Percentiles rank a stretch among this genome's conserved stretches.
phyloP scores from a whole-genome alignment of 2,329 filamentous ascomycete species.

The Colletotrichum trifolii region DNA sequence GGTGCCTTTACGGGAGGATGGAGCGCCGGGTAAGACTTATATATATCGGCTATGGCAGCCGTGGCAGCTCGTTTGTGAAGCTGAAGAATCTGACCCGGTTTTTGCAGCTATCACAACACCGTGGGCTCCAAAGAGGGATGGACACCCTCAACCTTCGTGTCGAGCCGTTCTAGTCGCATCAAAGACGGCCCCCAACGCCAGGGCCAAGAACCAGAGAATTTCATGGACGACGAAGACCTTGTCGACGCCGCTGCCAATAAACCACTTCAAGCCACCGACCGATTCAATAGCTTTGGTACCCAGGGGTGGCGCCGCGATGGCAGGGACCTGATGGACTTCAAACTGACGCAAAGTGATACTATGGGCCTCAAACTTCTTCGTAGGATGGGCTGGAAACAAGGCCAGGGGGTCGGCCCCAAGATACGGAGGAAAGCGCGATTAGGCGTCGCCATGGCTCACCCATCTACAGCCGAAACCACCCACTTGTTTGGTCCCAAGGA shows the following conservation, averaged over 20 bases:
- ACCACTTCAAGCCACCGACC: constrained; percentile 76
- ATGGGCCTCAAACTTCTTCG: constrained; percentile 88
- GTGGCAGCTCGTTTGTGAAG: constrained; percentile 37
- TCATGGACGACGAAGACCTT: constrained; percentile 98
- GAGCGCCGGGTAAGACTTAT: constrained; percentile 82
- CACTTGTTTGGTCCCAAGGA: constrained; percentile 91
- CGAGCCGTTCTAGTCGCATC: constrained; percentile 82
- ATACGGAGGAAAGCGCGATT: constrained; percentile 79
- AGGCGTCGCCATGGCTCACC: constrained; percentile 55
- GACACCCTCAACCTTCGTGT: constrained; percentile 92
- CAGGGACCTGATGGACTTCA: constrained; percentile 72
- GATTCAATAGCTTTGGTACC: constrained; percentile 81
- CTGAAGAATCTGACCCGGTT: constrained; percentile 47
- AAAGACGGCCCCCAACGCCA: constrained; percentile 68
- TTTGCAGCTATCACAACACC: constrained; percentile 89
- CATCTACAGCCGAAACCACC: constrained; percentile 54
- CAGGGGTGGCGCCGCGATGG: constrained; percentile 56
- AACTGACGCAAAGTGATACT: constrained; percentile 80
- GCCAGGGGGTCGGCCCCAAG: constrained; percentile 92
- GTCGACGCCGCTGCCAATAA: constrained; percentile 85
- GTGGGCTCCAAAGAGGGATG: constrained; percentile 99
- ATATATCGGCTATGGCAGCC: too few relatives aligned
- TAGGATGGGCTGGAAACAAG: constrained; percentile 95
- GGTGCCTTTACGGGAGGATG: constrained; percentile 97
- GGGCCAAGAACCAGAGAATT: constrained; percentile 82